Evolutionary conservation across 1,284 basidiomycete genomes (phyloP), one percentile per base, ranked within the genome.

Genomic region (Cryptococcus deneoformans): DNA sequence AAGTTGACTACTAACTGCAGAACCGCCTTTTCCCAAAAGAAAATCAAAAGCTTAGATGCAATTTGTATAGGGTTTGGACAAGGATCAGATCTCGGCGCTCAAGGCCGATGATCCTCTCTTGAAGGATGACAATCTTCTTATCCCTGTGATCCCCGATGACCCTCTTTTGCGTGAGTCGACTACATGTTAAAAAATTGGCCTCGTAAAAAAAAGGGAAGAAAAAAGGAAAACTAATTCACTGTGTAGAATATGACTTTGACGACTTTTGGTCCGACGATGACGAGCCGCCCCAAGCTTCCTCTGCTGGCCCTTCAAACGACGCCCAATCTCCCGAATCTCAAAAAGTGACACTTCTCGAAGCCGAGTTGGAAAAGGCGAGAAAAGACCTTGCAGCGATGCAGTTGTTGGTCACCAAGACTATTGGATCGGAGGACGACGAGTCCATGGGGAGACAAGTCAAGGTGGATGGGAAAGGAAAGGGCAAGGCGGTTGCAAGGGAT

Each of bases 141-240:
- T 84, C 43, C 93, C 92, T 2, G 84, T 84, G 34, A 65, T 94
- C 46, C 85, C 88, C 63, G 87, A 92, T 65, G 93, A 96, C 70
- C 88, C 90, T 3, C 76, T 94, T 2, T 84, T 96, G n/a, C 88
- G 92, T 94, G 64, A 67, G 88, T 80, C 1, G 8, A 16, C 11
- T 39, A 9, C 7, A n/a, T n/a, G n/a, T n/a, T n/a, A n/a, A n/a
- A n/a, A 14, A 46, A n/a, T 3, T 43, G 20, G 2, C 20, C 20
- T 20, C 20, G 20, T 20, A 20, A 20, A 20, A 20, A 20, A 20
- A 37, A 20, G 20, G 20, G 20, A 20, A 20, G 8, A 20, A 20
- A 20, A 20, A 20, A 20, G 20, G 20, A 20, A 20, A 12, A 14
- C 42, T 46, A 11, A 24, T 42, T 1, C 14, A 39, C 39, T 0